A percentile compares a stretch with the other conserved stretches of the same genome.
These are phyloP conservation scores for Globisporangium nodosum DNA, from an alignment of 352 stramenopile genomes.

Conservation along the genomic window DNA sequence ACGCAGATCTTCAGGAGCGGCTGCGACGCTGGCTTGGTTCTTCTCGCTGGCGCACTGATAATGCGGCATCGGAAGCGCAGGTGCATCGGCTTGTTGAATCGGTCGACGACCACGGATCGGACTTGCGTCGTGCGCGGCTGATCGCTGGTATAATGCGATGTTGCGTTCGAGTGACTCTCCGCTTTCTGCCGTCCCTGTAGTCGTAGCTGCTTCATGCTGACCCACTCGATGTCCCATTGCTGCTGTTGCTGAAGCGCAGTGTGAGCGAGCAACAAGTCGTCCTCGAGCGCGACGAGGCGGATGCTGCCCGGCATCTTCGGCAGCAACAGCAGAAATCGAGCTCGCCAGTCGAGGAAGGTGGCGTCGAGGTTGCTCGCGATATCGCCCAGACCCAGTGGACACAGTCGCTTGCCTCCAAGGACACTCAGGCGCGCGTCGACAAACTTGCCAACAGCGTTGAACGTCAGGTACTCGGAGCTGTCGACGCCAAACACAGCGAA, in stretches of 20 bases:
- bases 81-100: constrained; percentile 14
- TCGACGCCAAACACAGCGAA: constrained; percentile 95
- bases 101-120: constrained; percentile 14
- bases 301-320: constrained; percentile 9
- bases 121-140: not conserved
- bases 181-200: not conserved
- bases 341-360: constrained; percentile 74
- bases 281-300: constrained; percentile 11
- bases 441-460: constrained; percentile 91
- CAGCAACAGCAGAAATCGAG: constrained; percentile 25
- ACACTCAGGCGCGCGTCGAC: constrained; percentile 79
- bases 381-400: constrained; percentile 86
- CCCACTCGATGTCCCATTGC: not conserved
- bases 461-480: constrained; percentile 94
- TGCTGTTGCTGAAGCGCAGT: not conserved
- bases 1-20: not conserved
- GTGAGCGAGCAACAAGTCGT: constrained; percentile 29
- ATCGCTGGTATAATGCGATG: not conserved
- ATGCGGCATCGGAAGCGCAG: constrained; percentile 16
- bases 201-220: constrained; percentile 1
- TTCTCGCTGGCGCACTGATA: not conserved
- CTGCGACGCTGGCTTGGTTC: constrained; percentile 1
- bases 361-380: constrained; percentile 82
- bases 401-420: constrained; percentile 72
- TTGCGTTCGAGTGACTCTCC: not conserved